Base-by-base conservation (phyloP, 306 rosid genomes). In the Purshia tridentata region DNA sequence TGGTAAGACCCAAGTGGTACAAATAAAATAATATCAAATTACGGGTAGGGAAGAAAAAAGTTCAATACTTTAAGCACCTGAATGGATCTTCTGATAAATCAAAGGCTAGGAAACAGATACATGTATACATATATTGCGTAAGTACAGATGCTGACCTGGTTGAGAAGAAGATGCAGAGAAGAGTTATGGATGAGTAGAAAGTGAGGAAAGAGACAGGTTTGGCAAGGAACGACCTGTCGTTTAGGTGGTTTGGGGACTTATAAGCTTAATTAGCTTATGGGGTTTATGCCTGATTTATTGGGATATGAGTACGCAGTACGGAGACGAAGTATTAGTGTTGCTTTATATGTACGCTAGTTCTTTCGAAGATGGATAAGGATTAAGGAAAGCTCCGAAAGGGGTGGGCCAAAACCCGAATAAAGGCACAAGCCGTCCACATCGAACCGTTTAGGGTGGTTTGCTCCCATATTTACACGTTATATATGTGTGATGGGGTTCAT, bases 271-370 rank as follows among this genome's bases (percentile, higher is more conserved):
- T 15, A 14, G 10, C 4, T 22, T n/a, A 23, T 53, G 9, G 77
- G 68, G 81, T 73, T 73, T 73, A n/a, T 9, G 73, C 44, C 66
- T 76, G 54, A 54, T 76, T 73, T 65, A 69, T 52, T 55, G 46
- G 62, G 65, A 29, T 63, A 9, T 5, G 47, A 44, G 9, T 6
- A 44, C 6, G 2, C 63, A 52, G n/a, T 29, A 18, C 15, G 48
- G 53, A 14, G 57, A 14, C 35, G 46, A 6, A 57, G 15, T 40
- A 3, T 3, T 14, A 61, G 53, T 65, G 76, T 74, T 67, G 90
- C 90, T 77, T 86, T 71, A 67, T 52, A 47, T 70, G 22, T 11
- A 83, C 85, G 85, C 85, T n/a, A 39, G 10, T 72, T 48, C 48
- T 0, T 47, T 47, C 23, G 48, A 2, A 12, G 18, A 40, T 52